Evolutionary conservation across 2,329 filamentous ascomycete species (phyloP), one percentile per base, ranked within the genome.

Genomic region (Xylaria arbuscula): DNA sequence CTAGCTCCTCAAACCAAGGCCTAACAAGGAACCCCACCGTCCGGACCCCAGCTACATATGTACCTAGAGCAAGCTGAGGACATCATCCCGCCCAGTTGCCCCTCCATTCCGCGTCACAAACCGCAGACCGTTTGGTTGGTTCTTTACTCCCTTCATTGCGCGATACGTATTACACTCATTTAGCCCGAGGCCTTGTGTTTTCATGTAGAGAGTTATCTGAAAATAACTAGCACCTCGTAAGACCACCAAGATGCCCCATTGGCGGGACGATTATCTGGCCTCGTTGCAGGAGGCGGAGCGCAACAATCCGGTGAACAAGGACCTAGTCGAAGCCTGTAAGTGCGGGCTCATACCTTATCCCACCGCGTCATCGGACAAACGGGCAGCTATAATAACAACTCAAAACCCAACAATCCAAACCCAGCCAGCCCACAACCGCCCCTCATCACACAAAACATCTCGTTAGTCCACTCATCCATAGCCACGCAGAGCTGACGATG

Each of bases 271-370:
- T 76, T 98, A 97, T 80, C 85, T 93, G 70, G 84, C 88, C 70
- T 91, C 91, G 72, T 85, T 98, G 72, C 87, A 89, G 73, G 90
- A 91, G 75, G 92, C 93, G 75, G 86, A 89, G 76, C 86, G 89
- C 70, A 91, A 93, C 67, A 85, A 83, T 72, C 84, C 85, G 5
- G 83, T 89, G 68, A 88, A 88, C 72, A 83, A 83, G 75, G 86
- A 89, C 61, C 87, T 97, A 69, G 92, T 97, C 75, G 87, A 93
- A 78, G 90, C 92, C 70, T 97, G 94, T 97, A 79, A 73, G 88
- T 79, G 56, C 54, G 13, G 51, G 9, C 24, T 32, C 19, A 40
- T 11, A 55, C 36, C 32, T 15, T 19, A 17, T 24, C 15, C 32
- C 17, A 5, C 48, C 50, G 11, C 15, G 3, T 7, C 36, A 40